Evolutionary conservation across 495 filamentous ascomycete genomes (phyloP), one percentile per base, ranked within the genome.

Genomic region (Amorphotheca resinae): DNA sequence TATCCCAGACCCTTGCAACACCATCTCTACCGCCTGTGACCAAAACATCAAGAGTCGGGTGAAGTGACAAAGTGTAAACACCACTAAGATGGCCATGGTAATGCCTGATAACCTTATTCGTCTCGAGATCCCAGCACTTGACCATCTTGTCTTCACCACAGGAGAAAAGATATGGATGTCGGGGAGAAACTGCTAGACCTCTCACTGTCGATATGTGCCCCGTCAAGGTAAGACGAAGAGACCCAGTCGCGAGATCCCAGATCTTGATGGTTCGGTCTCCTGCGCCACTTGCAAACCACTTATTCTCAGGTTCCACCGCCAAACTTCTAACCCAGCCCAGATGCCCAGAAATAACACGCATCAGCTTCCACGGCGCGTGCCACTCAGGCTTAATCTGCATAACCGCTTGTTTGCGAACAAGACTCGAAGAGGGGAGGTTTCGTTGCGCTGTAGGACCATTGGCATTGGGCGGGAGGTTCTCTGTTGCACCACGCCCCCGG

Each of bases 141-240:
- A 99, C 93, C 87, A 94, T 95, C 72, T 99, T 99, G 60, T 99
- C 93, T 62, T 99, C 93, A 39, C 84, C 93, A 53, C 93, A 96
- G 11, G 85, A 93, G 62, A 96, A 99, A 25, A 99, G 73, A 59
- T 99, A 99, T 1, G 93, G 93, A 61, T 99, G 93, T 38, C 93
- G 69, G 12, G 87, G 84, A 2, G 87, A 94, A 5, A 99, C 84
- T 0, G 89, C 93, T 37, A 99, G 68, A 5, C 93, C 93, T 34
- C 93, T 79, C 12, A 99, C 93, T 5, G 89, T 93, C 31, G 86
- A 93, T 46, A 99, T 99, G 60, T 99, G 93, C 21, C 93, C 93
- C 2, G 93, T 99, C 22, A 99, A 66, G 2, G 93, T 96, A 38
- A 99, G 62, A 43, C 79, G 73, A 44, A 96, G 65, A 9, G 65